phyloP scores from a whole-genome alignment of 2,329 filamentous ascomycete species.

The Trichophaea hybrida region DNA sequence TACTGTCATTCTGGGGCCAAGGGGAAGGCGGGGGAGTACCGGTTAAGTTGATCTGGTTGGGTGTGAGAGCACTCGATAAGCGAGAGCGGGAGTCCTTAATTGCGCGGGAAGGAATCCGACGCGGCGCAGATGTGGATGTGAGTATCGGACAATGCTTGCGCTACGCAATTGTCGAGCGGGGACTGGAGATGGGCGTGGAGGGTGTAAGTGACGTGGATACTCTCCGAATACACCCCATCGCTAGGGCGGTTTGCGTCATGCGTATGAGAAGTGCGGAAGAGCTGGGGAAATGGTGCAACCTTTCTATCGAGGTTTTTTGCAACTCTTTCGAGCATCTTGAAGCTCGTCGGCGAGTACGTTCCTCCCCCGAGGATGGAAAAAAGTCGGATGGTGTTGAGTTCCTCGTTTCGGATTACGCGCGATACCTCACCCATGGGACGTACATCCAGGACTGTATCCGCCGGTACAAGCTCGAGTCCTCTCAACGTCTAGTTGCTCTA shows the following conservation, averaged over 20 bases:
- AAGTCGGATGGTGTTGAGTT: conserved; percentile 34
- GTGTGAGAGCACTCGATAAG: conserved; percentile 16
- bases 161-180: conserved; percentile 25
- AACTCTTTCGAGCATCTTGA: conserved; percentile 38
- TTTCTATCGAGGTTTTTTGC: conserved; percentile 38
- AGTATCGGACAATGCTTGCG: conserved; percentile 26
- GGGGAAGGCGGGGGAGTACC: conserved; percentile 39
- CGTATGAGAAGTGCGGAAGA: conserved; percentile 29
- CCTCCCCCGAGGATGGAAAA: neutral
- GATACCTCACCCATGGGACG: conserved; percentile 40
- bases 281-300: conserved; percentile 38
- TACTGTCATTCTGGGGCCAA: conserved; percentile 49
- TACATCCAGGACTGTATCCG: conserved; percentile 35
- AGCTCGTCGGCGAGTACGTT: conserved; percentile 24
- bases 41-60: conserved; percentile 43
- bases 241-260: conserved; percentile 23
- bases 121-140: conserved; percentile 23
- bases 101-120: conserved; percentile 22
- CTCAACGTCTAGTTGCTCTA: neutral
- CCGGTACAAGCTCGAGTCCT: conserved; percentile 5
- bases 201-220: conserved; percentile 25
- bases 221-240: conserved; percentile 24
- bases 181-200: conserved; percentile 10
- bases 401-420: conserved; percentile 40
- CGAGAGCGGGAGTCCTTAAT: conserved; percentile 16